Evolutionary conservation across 192 early-diverging fungal genomes (phyloP), one percentile per base, ranked within the genome.

Genomic region (Umbelopsis ramanniana): DNA sequence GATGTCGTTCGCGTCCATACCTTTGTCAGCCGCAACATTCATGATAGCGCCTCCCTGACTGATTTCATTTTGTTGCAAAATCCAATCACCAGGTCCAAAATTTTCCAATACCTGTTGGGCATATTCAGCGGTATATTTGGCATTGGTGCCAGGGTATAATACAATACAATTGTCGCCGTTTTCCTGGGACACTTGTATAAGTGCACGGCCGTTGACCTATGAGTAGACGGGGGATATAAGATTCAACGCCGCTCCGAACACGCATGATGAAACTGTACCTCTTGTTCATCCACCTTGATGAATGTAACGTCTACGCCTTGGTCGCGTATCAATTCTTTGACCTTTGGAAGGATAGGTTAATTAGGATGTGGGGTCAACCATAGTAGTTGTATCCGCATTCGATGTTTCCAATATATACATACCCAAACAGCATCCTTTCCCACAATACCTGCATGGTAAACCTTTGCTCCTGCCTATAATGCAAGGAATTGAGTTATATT

Each of bases 51-150:
- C 89, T 22, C 91, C 90, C 11, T 79, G 79, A 23, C 84, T 86
- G 1, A 95, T 94, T 77, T 98, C 96, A 79, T 96, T 97, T 53
- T 97, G 95, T 75, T 95, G 83, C 2, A 97, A 70, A 21, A 96
- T 79, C 92, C 91, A 94, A 72, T 93, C 93, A 12, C 87, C 89
- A 22, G 69, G 23, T 6, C 78, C 74, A 72, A 91, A 92, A 35
- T 76, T 46, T 2, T 78, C 77, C n/a, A 92, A 72, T 19, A 87
- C 85, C n/a, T 75, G 46, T 14, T 46, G 71, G 10, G 82, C 86
- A 37, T 91, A 82, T 10, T 84, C 70, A 2, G 80, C 66, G 23
- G 82, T 84, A 23, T 90, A 76, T 22, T 76, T 70, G 74, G 87
- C 78, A 83, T 95, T 96, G 17, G 95, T 88, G 14, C 94, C 95